Base-by-base conservation (phyloP, 1,284 basidiomycete species). In the Salmacisia buchloeana region DNA sequence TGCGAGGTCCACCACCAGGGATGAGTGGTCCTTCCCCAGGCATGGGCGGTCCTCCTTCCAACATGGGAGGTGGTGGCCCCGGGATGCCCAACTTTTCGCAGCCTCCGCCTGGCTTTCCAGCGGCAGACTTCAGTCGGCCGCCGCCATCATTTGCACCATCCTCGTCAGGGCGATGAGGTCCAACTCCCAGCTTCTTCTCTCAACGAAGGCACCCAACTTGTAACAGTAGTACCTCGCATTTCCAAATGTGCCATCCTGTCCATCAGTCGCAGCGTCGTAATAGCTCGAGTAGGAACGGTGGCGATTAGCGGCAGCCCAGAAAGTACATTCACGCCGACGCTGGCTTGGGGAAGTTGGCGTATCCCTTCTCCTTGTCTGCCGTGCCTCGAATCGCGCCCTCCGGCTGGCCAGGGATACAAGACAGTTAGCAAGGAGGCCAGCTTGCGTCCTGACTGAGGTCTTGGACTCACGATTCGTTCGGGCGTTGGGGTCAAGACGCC, bases 401-500 rank as follows among this genome's bases (percentile, higher is more conserved):
- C 13, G 49, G 49, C 49, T 54, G 29, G 18, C 15, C 49, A 49
- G 46, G 29, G n/a, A 25, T 25, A 13, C 7, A 12, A 49, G 23
- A 27, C 36, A 38, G 10, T 9, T 38, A 38, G 36, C 9, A 38
- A 38, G 9, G n/a, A n/a, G 36, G 36, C 21, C 23, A 33, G 49
- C 10, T 15, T 25, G 49, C 29, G 4, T 33, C 7, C 46, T 49
- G 46, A 29, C 6, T 13, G 15, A 54, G n/a, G n/a, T n/a, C n/a
- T n/a, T 9, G 29, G 18, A 18, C 49, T 54, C 27, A 54, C 49
- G 15, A 54, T 15, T 31, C 49, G 23, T n/a, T 54, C 49, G n/a
- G 49, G 49, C 27, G 49, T 54, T 7, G 49, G 49, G 13, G 49
- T 54, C 49, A 54, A n/a, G 49, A 54, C 15, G 29, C 49, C 49